Conservation (phyloP, 805 yeast genomes). For the Priceomyces melissophilus region DNA sequence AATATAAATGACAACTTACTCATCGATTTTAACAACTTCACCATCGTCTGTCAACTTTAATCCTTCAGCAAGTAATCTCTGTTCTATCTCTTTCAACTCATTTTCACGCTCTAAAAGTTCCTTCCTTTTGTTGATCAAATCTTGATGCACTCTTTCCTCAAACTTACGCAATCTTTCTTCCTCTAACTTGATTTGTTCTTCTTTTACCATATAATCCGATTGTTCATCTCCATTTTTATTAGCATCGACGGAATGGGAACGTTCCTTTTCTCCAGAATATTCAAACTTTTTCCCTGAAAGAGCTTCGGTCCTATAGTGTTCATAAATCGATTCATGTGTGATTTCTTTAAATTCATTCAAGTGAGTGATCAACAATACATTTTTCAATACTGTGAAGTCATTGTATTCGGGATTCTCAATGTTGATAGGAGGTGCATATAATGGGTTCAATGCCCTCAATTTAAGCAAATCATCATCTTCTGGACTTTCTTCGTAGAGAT, state of each 20-base stretch:
- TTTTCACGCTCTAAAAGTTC: conserved; percentile 82
- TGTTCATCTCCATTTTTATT: conserved; percentile 14
- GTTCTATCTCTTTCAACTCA: conserved; percentile 80
- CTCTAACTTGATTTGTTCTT: conserved; percentile 84
- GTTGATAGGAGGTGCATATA: conserved; percentile 53
- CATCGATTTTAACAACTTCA: conserved; percentile 29
- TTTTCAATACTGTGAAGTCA: conserved; percentile 78
- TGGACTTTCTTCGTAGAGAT: conserved; percentile 48
- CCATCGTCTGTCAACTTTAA: conserved; percentile 37
- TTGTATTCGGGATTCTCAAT: conserved; percentile 71
- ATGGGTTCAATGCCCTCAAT: conserved; percentile 48
- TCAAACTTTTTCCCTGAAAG: conserved; percentile 59
- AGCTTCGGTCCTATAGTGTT: conserved; percentile 85
- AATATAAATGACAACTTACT: conserved; percentile 2
- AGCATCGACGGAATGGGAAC: conserved; percentile 5
- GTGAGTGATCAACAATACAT: conserved; percentile 77
- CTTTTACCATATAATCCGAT: conserved; percentile 53
- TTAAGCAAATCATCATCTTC: conserved; percentile 41
- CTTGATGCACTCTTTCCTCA: conserved; percentile 88
- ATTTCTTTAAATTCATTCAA: conserved; percentile 83
- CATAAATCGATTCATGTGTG: conserved; percentile 84
- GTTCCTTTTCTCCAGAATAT: conserved; percentile 17
- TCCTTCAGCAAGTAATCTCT: conserved; percentile 60
- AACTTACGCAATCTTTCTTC: conserved; percentile 84
- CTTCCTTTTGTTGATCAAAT: conserved; percentile 71